Evolutionary conservation across 805 yeast species (phyloP).

Genomic region (Metschnikowia proteae): DNA sequence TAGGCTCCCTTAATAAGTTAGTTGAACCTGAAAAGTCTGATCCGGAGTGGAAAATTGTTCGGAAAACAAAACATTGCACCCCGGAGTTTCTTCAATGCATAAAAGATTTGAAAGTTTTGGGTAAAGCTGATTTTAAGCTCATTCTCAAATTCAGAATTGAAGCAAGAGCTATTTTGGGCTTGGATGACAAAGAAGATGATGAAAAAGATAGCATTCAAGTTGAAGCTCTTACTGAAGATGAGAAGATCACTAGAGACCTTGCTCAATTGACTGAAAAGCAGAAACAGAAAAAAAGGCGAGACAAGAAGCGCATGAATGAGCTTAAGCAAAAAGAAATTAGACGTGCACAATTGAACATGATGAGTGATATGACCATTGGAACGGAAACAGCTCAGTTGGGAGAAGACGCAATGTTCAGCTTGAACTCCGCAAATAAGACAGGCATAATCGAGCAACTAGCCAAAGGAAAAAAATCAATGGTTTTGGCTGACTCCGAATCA

Average conservation of each 20-base stretch:
- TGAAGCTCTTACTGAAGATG: slow-evolving; percentile 79
- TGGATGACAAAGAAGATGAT: slow-evolving; percentile 56
- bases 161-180: slow-evolving; percentile 72
- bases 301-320: slow-evolving; percentile 79
- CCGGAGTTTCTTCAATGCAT: slow-evolving; percentile 77
- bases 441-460: slow-evolving; percentile 73
- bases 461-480: slow-evolving; percentile 67
- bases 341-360: slow-evolving; percentile 95
- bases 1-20: slow-evolving; percentile 71
- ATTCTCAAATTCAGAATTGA: slow-evolving; percentile 85
- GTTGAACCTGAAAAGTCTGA: slow-evolving; percentile 52
- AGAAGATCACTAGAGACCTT: slow-evolving; percentile 81
- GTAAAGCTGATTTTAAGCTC: slow-evolving; percentile 86
- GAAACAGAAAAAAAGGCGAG: slow-evolving; percentile 67
- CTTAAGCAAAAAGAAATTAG: slow-evolving; percentile 78
- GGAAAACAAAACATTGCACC: slow-evolving; percentile 72
- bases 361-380: slow-evolving; percentile 89
- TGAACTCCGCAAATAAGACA: slow-evolving; percentile 81
- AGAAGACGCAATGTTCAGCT: slow-evolving; percentile 73
- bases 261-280: slow-evolving; percentile 69
- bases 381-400: slow-evolving; percentile 84
- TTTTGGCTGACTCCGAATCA: slow-evolving; percentile 37
- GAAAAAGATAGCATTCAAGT: slow-evolving; percentile 51
- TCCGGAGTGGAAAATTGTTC: slow-evolving; percentile 68
- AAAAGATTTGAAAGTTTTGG: slow-evolving; percentile 89